These are phyloP conservation scores for Rhizophagus sp. DNA, from an alignment of 192 early-diverging fungal genomes.

Conservation along the genomic window DNA sequence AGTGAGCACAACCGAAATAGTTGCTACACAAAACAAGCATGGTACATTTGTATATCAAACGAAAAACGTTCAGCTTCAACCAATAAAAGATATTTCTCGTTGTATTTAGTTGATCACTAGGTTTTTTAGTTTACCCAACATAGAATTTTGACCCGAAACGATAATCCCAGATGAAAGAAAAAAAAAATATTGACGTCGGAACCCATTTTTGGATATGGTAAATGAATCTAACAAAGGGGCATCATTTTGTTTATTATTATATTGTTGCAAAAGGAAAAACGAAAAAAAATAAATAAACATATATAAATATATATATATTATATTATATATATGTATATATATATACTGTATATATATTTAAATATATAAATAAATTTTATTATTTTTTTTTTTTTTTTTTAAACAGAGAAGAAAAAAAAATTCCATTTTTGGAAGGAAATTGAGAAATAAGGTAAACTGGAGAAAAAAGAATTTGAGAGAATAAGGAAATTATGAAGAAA, in stretches of 20 bases:
- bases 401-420: background rate
- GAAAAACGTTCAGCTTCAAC: background rate
- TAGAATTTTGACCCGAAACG: conserved; percentile 13
- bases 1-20: background rate
- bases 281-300: too few relatives aligned
- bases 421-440: background rate
- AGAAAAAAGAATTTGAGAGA: background rate
- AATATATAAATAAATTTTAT: too few relatives aligned
- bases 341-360: too few relatives aligned
- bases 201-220: background rate
- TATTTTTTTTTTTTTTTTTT: background rate
- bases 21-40: conserved; percentile 3
- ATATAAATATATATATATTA: too few relatives aligned
- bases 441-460: background rate
- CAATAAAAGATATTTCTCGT: background rate
- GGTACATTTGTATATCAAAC: background rate
- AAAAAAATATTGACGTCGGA: background rate
- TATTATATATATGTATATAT: too few relatives aligned
- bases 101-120: background rate
- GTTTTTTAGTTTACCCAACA: conserved; percentile 20
- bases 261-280: background rate
- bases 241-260: background rate
- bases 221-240: background rate
- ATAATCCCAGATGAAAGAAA: background rate
- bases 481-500: background rate